phyloP scores from a whole-genome alignment of 1,139 yeast species.

The Eremothecium cymbalariae region DNA sequence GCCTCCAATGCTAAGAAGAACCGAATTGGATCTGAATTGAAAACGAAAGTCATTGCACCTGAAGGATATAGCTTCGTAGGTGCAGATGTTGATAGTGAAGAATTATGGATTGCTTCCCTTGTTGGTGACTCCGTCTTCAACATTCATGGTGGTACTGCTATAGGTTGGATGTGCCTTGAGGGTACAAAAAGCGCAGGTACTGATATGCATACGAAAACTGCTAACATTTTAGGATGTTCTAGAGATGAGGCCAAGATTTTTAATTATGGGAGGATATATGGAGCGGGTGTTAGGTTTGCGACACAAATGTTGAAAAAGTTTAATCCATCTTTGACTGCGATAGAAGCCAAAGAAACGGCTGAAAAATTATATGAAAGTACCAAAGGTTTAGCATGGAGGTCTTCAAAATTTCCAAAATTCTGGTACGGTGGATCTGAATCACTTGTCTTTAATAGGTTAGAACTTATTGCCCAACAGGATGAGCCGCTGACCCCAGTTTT shows the following conservation, averaged over 20 bases:
- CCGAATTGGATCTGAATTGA: constrained; percentile 87
- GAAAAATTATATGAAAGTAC: constrained; percentile 65
- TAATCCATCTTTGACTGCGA: constrained; percentile 61
- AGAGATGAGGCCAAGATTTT: constrained; percentile 91
- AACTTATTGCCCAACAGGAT: constrained; percentile 77
- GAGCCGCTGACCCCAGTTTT: constrained; percentile 83
- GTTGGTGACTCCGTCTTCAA: constrained; percentile 87
- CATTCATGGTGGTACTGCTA: constrained; percentile 90
- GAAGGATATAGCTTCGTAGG: constrained; percentile 88
- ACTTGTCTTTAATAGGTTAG: constrained; percentile 79
- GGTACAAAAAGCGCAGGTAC: constrained; percentile 89
- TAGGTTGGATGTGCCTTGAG: constrained; percentile 99
- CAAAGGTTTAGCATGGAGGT: constrained; percentile 51
- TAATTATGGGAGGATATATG: constrained; percentile 95
- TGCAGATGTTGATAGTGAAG: constrained; percentile 98
- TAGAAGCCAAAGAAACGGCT: constrained; percentile 63
- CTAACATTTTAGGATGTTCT: constrained; percentile 77
- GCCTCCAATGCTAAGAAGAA: constrained; percentile 87
- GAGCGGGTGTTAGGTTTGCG: constrained; percentile 93
- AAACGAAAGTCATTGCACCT: constrained; percentile 82
- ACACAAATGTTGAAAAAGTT: constrained; percentile 72
- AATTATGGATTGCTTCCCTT: constrained; percentile 93
- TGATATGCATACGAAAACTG: constrained; percentile 92
- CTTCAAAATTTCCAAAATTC: constrained; percentile 34
- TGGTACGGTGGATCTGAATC: constrained; percentile 97